Evolutionary conservation across 2,329 filamentous ascomycete genomes (phyloP).

Genomic region (Plenodomus lindquistii): DNA sequence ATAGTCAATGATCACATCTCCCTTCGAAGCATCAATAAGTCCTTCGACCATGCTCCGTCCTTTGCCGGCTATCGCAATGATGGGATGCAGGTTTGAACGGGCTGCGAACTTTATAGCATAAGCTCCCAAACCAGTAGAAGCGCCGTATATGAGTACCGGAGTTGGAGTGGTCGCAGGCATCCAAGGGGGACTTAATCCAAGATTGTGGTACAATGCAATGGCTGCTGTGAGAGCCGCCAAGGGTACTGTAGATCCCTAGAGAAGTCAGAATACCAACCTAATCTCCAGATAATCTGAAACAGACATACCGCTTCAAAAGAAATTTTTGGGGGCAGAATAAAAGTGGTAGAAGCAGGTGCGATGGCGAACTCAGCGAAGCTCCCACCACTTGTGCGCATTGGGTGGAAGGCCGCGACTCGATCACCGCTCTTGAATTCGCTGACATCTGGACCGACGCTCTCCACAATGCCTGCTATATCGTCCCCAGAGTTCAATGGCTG

Average conservation of each 20-base stretch:
- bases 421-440: conserved; percentile 60
- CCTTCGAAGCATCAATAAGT: conserved; percentile 38
- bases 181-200: conserved; percentile 46
- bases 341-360: conserved; percentile 57
- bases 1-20: conserved; percentile 53
- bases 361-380: conserved; percentile 64
- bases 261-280: conserved; percentile 33
- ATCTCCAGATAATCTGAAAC: conserved; percentile 39
- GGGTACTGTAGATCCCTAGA: conserved; percentile 45
- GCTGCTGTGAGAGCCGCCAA: conserved; percentile 50
- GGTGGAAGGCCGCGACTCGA: conserved; percentile 57
- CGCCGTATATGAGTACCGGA: conserved; percentile 42
- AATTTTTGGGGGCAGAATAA: conserved; percentile 53
- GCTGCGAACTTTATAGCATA: conserved; percentile 42
- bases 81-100: conserved; percentile 41
- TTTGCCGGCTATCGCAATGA: conserved; percentile 42
- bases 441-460: conserved; percentile 57
- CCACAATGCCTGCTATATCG: conserved; percentile 57
- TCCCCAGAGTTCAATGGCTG: conserved; percentile 50
- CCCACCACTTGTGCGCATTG: conserved; percentile 55
- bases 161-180: conserved; percentile 7
- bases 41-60: conserved; percentile 32
- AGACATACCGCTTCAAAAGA: conserved; percentile 48
- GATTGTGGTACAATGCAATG: conserved; percentile 45
- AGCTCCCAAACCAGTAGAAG: conserved; percentile 37